A percentile compares a stretch with the other conserved stretches of the same genome.
Evolutionary conservation across 2,329 filamentous ascomycete genomes (phyloP).

Genomic region (Taxawa tesnikishii): DNA sequence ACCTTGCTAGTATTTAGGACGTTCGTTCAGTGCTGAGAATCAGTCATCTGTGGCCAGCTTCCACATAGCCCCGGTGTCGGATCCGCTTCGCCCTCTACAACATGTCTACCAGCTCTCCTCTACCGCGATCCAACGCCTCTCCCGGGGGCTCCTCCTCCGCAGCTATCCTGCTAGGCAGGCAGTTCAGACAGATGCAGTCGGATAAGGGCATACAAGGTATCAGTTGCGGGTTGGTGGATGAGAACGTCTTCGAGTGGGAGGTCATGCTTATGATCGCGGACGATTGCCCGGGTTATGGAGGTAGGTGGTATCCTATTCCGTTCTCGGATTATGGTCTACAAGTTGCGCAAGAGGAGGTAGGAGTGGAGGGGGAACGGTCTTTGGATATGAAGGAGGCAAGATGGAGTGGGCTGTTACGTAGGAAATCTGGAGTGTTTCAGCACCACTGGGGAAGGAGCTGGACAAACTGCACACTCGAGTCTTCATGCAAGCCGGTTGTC

Average conservation of each 20-base stretch:
- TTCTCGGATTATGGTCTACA: neutral
- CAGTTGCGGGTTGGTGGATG: conserved; percentile 76
- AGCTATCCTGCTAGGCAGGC: conserved; percentile 63
- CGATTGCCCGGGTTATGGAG: conserved; percentile 67
- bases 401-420: too few relatives aligned
- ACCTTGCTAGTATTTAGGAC: too few relatives aligned
- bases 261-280: conserved; percentile 98
- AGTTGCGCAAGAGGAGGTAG: neutral
- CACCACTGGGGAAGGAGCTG: too few relatives aligned
- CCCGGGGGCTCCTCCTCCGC: conserved; percentile 38
- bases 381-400: too few relatives aligned
- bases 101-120: neutral
- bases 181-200: conserved; percentile 88
- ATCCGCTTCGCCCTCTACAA: too few relatives aligned
- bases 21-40: too few relatives aligned
- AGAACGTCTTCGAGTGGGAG: conserved; percentile 94
- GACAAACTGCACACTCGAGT: too few relatives aligned
- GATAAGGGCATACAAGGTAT: conserved; percentile 89
- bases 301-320: conserved; percentile 37
- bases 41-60: too few relatives aligned
- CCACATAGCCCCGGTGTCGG: too few relatives aligned
- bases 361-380: too few relatives aligned
- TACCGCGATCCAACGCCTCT: conserved; percentile 3
- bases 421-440: too few relatives aligned
- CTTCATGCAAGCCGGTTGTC: too few relatives aligned